Conservation (phyloP, 2,329 filamentous ascomycete genomes). For the Stagonosporopsis chrysanthemi region DNA sequence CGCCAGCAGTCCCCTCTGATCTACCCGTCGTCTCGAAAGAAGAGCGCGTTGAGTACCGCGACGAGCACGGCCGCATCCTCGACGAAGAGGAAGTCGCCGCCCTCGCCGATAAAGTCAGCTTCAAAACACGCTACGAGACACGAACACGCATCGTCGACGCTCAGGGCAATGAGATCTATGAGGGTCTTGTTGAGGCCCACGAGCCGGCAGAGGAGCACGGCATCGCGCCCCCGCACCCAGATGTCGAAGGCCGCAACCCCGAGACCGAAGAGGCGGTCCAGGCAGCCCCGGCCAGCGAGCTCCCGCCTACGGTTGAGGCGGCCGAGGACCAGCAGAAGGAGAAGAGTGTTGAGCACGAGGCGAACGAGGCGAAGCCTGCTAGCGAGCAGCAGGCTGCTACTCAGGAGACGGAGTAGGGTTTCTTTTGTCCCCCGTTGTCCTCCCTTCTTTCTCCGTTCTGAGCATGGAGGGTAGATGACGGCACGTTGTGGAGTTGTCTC, state of each 20-base stretch:
- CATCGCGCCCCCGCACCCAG: conserved; percentile 63
- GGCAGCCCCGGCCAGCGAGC: conserved; percentile 47
- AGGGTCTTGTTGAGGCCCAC: conserved; percentile 50
- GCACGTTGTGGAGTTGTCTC: conserved; percentile 1
- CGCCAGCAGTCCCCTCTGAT: conserved; percentile 36
- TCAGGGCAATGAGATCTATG: conserved; percentile 76
- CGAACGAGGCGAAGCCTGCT: conserved; percentile 48
- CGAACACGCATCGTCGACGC: conserved; percentile 83
- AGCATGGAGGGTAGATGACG: conserved; percentile 7
- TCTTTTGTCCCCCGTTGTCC: conserved; percentile 2
- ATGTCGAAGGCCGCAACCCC: conserved; percentile 64
- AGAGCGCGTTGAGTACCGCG: conserved; percentile 91
- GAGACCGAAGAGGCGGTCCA: conserved; percentile 58
- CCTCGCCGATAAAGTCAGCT: conserved; percentile 90
- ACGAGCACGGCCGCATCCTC: conserved; percentile 90
- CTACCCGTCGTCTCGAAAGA: conserved; percentile 63
- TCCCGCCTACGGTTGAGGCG: conserved; percentile 51
- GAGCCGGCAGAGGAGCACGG: conserved; percentile 41
- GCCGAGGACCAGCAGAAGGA: conserved; percentile 55
- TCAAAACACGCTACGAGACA: conserved; percentile 97
- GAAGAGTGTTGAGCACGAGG: conserved; percentile 49
- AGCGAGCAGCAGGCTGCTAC: conserved; percentile 51
- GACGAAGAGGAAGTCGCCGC: conserved; percentile 82
- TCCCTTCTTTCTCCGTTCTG: not conserved
- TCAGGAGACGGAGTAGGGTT: conserved; percentile 26